Evolutionary conservation across 108 stramenopile genomes (phyloP).

Genomic region (Tribonema minus): DNA sequence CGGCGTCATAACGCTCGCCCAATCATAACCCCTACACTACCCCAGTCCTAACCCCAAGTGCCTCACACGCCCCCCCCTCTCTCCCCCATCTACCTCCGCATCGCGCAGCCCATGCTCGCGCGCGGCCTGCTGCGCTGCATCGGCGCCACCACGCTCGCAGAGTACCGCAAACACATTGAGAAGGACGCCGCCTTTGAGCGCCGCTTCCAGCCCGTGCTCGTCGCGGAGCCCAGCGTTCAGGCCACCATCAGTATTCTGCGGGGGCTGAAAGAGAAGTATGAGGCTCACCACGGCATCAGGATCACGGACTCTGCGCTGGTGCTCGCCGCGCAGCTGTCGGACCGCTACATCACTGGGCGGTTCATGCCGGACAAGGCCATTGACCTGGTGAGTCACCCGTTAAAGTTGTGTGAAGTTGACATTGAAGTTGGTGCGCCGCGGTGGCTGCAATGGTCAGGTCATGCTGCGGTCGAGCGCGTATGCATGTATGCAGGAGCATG

Average conservation of each 20-base stretch:
- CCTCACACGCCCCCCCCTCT: too few species aligned
- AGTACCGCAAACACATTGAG: slow-evolving; percentile 84
- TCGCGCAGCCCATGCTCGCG: slow-evolving; percentile 78
- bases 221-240: slow-evolving; percentile 77
- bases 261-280: slow-evolving; percentile 77
- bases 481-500: too few species aligned
- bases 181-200: slow-evolving; percentile 89
- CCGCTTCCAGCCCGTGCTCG: slow-evolving; percentile 83
- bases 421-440: too few species aligned
- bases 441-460: not conserved
- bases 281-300: slow-evolving; percentile 83
- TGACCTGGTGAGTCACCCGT: slow-evolving; percentile 77
- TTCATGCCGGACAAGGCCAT: slow-evolving; percentile 91
- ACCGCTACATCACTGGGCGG: slow-evolving; percentile 83
- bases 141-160: slow-evolving; percentile 86
- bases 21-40: too few species aligned
- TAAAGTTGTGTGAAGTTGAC: too few species aligned
- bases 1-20: too few species aligned
- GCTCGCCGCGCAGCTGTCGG: slow-evolving; percentile 74
- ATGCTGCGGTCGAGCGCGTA: too few species aligned
- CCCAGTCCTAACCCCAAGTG: too few species aligned
- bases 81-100: too few species aligned
- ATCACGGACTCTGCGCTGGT: slow-evolving; percentile 78
- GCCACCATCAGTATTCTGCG: slow-evolving; percentile 84
- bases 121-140: slow-evolving; percentile 86